These are phyloP conservation scores for Thelonectria olida DNA, from an alignment of 2,329 filamentous ascomycete genomes.

Conservation along the genomic window DNA sequence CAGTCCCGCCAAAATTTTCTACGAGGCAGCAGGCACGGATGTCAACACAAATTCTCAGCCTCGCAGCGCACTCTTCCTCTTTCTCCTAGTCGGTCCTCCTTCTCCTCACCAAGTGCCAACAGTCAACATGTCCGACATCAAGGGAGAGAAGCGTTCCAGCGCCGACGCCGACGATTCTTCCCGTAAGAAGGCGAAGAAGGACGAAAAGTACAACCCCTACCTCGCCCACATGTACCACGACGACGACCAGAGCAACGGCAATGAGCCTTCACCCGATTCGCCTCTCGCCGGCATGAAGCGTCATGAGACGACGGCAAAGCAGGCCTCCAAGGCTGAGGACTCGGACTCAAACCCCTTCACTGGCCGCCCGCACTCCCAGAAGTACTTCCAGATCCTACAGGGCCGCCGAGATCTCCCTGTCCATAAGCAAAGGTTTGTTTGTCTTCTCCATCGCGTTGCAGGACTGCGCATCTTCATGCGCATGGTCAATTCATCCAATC, in stretches of 20 bases:
- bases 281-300: constrained; percentile 75
- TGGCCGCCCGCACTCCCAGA: constrained; percentile 75
- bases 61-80: constrained; percentile 26
- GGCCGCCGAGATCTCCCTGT: constrained; percentile 87
- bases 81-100: constrained; percentile 13
- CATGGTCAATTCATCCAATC: not conserved
- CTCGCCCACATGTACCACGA: constrained; percentile 84
- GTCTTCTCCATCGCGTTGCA: not conserved
- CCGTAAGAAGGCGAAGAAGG: constrained; percentile 56
- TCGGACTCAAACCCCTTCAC: constrained; percentile 88
- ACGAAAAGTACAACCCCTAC: constrained; percentile 77
- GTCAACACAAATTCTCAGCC: constrained; percentile 36
- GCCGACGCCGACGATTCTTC: constrained; percentile 53
- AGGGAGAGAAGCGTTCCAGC: constrained; percentile 55
- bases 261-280: constrained; percentile 50
- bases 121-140: constrained; percentile 51
- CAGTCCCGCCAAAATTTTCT: constrained; percentile 44
- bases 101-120: constrained; percentile 7
- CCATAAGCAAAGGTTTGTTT: constrained; percentile 80
- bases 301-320: constrained; percentile 80
- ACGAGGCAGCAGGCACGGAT: constrained; percentile 30
- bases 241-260: constrained; percentile 52
- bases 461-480: not conserved
- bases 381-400: constrained; percentile 92
- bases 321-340: constrained; percentile 81